Percentiles rank a stretch among this genome's conserved stretches.
Conservation (phyloP, 257 asterid species). For the Ophiorrhiza pumila region DNA sequence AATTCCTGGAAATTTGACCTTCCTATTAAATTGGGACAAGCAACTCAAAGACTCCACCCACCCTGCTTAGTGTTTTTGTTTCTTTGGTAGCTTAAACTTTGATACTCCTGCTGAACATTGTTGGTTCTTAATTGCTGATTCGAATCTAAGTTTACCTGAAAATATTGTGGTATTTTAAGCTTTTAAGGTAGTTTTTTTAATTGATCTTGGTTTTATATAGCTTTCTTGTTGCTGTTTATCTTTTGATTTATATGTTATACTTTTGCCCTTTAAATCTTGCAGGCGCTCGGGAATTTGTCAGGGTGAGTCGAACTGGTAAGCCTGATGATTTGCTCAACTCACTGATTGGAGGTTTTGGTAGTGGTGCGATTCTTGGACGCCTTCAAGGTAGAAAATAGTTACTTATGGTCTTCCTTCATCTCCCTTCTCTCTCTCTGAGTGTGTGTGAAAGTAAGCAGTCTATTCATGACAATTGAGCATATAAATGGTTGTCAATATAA, state of each 20-base stretch:
- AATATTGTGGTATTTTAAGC: not conserved
- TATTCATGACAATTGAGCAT: not conserved
- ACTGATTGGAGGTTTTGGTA: conserved; percentile 74
- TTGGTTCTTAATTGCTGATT: not conserved
- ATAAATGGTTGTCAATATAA: not conserved
- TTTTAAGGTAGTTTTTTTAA: not conserved
- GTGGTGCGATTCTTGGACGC: conserved; percentile 93
- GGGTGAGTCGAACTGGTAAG: conserved; percentile 71
- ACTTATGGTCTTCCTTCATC: not conserved
- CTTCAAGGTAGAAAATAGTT: conserved; percentile 57
- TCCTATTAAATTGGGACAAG: not conserved
- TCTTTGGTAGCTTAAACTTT: not conserved
- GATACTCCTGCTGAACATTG: not conserved
- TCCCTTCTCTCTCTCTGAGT: not conserved
- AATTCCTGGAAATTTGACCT: not conserved
- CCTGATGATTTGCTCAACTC: conserved; percentile 89
- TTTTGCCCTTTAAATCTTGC: conserved; percentile 29
- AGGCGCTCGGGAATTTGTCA: conserved; percentile 92
- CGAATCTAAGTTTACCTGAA: not conserved
- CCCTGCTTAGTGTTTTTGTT: not conserved
- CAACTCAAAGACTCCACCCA: not conserved
- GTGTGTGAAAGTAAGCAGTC: not conserved
- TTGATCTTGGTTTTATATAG: not conserved
- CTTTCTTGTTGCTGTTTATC: not conserved
- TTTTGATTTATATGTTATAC: not conserved